Conservation (phyloP, 768 basidiomycete genomes). For the Albatrellus ellisii region DNA sequence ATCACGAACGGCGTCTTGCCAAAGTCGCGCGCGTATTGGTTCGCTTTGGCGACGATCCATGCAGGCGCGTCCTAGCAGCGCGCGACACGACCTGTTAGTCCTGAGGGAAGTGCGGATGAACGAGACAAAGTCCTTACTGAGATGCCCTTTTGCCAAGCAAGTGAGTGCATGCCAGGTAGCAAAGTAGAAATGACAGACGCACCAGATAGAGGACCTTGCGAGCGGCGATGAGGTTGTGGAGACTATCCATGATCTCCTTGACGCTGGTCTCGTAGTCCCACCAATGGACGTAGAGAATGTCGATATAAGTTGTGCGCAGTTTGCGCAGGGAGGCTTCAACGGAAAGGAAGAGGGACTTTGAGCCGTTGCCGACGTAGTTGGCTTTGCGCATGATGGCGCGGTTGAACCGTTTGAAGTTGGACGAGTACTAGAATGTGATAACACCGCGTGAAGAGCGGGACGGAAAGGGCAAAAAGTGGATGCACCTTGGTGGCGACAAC, state of each 20-base stretch:
- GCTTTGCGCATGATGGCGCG: conserved; percentile 17
- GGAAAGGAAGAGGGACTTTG: conserved; percentile 22
- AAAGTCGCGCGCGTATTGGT: conserved; percentile 25
- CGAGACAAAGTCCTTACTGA: conserved; percentile 2
- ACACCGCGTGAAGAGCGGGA: neutral
- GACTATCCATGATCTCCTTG: conserved; percentile 26
- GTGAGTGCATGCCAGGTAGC: neutral
- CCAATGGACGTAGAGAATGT: conserved; percentile 43
- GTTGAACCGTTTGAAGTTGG: conserved; percentile 12
- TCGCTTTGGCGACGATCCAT: conserved; percentile 24
- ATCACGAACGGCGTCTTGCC: conserved; percentile 29
- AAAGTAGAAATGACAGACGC: neutral
- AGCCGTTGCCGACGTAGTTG: conserved; percentile 30
- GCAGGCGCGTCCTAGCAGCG: conserved; percentile 19
- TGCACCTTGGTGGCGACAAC: conserved; percentile 16
- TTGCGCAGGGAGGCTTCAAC: conserved; percentile 30
- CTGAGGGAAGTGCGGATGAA: neutral
- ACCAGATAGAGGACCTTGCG: conserved; percentile 33
- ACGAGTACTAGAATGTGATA: neutral
- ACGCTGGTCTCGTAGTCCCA: conserved; percentile 34
- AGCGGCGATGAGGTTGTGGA: conserved; percentile 27
- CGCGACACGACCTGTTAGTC: neutral
- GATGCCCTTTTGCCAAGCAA: conserved; percentile 2
- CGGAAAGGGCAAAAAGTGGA: neutral
- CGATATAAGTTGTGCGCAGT: conserved; percentile 45